A percentile compares a stretch with the other conserved stretches of the same genome.
These are phyloP conservation scores for Ottelia alismoides DNA, from an alignment of 106 monocot genomes.

Conservation along the genomic window DNA sequence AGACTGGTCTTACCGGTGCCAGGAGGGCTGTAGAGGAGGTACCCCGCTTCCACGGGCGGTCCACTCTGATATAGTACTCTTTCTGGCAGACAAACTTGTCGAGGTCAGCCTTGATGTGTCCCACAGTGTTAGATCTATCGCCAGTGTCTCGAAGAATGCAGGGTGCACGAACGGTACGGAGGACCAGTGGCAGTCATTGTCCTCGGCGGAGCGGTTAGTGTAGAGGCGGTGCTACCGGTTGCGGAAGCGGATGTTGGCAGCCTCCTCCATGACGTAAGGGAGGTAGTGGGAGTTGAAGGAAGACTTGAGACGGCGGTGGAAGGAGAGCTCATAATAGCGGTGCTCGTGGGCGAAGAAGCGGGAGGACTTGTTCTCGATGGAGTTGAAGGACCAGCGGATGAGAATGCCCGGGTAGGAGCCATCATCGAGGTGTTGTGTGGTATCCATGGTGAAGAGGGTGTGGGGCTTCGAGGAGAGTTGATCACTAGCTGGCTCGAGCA, in stretches of 20 bases:
- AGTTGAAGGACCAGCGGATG: constrained; percentile 26
- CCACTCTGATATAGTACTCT: constrained; percentile 33
- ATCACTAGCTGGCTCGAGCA: constrained; percentile 8
- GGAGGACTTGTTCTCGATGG: constrained; percentile 5
- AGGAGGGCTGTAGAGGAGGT: constrained; percentile 41
- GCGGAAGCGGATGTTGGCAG: constrained; percentile 8
- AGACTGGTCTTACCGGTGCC: constrained; percentile 62
- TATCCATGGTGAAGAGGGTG: constrained; percentile 25
- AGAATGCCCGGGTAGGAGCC: constrained; percentile 15
- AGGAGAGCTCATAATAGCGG: constrained; percentile 29
- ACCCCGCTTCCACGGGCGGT: constrained; percentile 29
- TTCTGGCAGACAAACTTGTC: constrained; percentile 9
- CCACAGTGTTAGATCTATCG: constrained; percentile 25
- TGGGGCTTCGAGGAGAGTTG: constrained; percentile 9
- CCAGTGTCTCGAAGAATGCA: constrained; percentile 47
- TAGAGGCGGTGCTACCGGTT: constrained; percentile 30
- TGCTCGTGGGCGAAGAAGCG: constrained; percentile 1
- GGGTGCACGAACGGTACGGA: constrained; percentile 42
- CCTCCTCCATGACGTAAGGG: constrained; percentile 22
- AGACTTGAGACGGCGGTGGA: constrained; percentile 21
- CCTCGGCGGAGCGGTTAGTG: constrained; percentile 31
- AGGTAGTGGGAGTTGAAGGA: constrained; percentile 20
- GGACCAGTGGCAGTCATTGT: constrained; percentile 25
- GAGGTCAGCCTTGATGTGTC: constrained; percentile 27
- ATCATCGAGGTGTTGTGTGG: constrained; percentile 24